These are phyloP conservation scores for Sergeia podlipaevii DNA, from an alignment of 208 protist genomes.

Conservation along the genomic window DNA sequence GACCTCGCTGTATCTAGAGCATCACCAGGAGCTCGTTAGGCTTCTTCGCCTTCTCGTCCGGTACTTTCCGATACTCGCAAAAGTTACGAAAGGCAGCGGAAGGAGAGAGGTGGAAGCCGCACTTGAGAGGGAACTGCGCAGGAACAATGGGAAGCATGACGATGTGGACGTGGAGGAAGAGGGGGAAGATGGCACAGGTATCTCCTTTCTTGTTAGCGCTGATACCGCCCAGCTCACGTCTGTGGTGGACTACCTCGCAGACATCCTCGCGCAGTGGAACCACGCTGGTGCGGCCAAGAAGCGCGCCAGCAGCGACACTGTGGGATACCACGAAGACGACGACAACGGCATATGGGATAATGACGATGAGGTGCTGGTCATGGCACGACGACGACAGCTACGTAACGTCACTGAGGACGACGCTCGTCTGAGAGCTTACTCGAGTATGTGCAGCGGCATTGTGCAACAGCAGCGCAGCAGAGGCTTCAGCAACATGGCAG, in stretches of 20 bases:
- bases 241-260: constrained; percentile 14
- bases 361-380: neutral
- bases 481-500: too few species aligned
- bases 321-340: too few species aligned
- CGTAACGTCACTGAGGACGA: constrained; percentile 1
- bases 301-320: neutral
- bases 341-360: neutral
- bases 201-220: constrained; percentile 21
- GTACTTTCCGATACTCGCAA: constrained; percentile 9
- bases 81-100: too few species aligned
- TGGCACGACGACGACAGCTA: neutral
- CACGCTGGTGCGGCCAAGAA: neutral
- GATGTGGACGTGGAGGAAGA: neutral
- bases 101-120: constrained; percentile 12
- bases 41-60: constrained; percentile 10
- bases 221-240: constrained; percentile 30
- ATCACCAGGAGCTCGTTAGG: constrained; percentile 21
- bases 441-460: neutral
- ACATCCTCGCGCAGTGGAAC: neutral
- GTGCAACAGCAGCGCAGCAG: constrained; percentile 3
- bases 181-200: neutral
- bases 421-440: constrained; percentile 1
- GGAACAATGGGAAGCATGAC: neutral
- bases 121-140: constrained; percentile 7
- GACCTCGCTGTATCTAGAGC: constrained; percentile 12